Conservation (phyloP, 768 basidiomycete species). For the Candolleomyces eurysporus region DNA sequence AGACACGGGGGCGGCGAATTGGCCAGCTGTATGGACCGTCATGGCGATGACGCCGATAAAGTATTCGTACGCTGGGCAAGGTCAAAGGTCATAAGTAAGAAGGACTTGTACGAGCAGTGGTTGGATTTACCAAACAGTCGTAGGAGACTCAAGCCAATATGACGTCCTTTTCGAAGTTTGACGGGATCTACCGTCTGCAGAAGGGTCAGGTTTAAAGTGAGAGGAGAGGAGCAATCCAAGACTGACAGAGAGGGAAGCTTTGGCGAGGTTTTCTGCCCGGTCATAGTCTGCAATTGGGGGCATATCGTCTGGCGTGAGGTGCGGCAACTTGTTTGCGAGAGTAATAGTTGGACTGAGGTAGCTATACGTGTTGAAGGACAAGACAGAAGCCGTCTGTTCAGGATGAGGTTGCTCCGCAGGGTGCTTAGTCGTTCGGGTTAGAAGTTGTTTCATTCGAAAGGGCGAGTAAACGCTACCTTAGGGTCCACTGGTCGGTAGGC, state of each 20-base stretch:
- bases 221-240: background rate
- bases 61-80: constrained; percentile 27
- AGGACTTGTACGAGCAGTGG: background rate
- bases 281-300: constrained; percentile 70
- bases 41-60: constrained; percentile 20
- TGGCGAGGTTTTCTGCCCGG: constrained; percentile 24
- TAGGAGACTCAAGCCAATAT: constrained; percentile 48
- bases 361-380: too few relatives aligned
- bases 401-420: too few relatives aligned
- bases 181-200: constrained; percentile 37
- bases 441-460: too few relatives aligned
- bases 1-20: constrained; percentile 38
- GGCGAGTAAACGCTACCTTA: too few relatives aligned
- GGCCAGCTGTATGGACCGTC: constrained; percentile 23
- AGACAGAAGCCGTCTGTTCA: too few relatives aligned
- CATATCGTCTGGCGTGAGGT: constrained; percentile 50
- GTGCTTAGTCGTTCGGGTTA: too few relatives aligned
- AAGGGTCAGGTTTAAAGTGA: background rate
- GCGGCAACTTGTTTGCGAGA: constrained; percentile 40
- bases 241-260: constrained; percentile 24
- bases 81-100: background rate
- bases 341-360: too few relatives aligned
- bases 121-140: constrained; percentile 29
- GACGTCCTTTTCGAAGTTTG: constrained; percentile 35
- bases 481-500: too few relatives aligned